Evolutionary conservation across 345 rosid species (phyloP), one percentile per base, ranked within the genome.

Genomic region (Heritiera littoralis): DNA sequence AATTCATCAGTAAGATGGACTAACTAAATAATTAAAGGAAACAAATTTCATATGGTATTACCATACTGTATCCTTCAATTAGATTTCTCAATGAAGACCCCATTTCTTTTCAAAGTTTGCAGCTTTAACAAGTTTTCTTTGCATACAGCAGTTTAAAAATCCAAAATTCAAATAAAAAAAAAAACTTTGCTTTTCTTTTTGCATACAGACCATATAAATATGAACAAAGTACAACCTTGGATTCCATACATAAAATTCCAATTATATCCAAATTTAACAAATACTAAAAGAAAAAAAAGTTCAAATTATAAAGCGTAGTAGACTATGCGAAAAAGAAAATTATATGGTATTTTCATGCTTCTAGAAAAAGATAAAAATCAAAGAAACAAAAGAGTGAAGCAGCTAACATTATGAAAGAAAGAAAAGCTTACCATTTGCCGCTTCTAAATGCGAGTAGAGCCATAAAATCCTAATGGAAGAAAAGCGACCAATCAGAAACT

Each of bases 381-480:
- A 61, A 8, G 32, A 4, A 67, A 38, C 17, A 54, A 20, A 66
- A 54, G 48, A 54, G 35, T 54, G n/a, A 11, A 77, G 51, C 10
- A 20, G 41, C n/a, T 45, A 60, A 73, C 14, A 12, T 51, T 54
- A 48, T n/a, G 75, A 52, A 28, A 18, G 43, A 49, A 67, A 55
- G 23, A 15, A 15, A 67, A 83, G 68, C 28, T 64, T 59, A 89
- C 86, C 81, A 86, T 83, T 83, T 86, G 82, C 81, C 78, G 64
- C 78, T 56, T 73, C 85, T 74, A 65, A 35, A 79, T 49, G 77
- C 64, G 77, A 77, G 78, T 72, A 43, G 75, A 81, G 70, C 79
- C 83, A 83, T 85, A 41, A 38, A 72, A 72, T 72, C 32, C 28
- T 8, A 32, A 14, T 15, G 23, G 35, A 30, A 4, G 43, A 17